Base-by-base conservation (phyloP, 2,329 filamentous ascomycete species). In the Phaeosphaeriaceae sp. region DNA sequence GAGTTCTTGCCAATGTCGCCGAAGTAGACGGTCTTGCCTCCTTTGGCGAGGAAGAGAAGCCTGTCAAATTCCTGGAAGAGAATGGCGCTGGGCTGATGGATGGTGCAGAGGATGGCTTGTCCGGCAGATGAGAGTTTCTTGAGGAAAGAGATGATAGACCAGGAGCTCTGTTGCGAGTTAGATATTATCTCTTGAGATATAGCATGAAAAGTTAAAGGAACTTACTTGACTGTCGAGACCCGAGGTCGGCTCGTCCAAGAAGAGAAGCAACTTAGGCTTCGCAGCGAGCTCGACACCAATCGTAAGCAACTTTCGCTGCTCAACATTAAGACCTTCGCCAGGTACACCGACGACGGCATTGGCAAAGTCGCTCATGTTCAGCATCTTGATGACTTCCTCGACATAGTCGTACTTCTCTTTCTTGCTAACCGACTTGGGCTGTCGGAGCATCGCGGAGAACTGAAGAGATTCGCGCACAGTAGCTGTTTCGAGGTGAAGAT, bases 251-350 rank as follows among this genome's bases (percentile, higher is more conserved):
- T 88, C 86, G 51, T 89, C 86, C 9, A 89, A 79, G 76, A 88
- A 89, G 1, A 89, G 81, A 0, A 89, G 76, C 0, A 89, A 80
- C 59, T 83, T 83, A 0, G 89, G 89, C 70, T 90, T 87, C 2
- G 89, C 89, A 7, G 88, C 89, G 15, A 91, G 79, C 70, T 92
- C 89, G 10, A 91, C 89, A 60, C 88, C 89, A 58, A 91, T 91
- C 0, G 89, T 91, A 9, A 91, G 79, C 49, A 88, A 82, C 76
- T 91, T 91, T 57, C 87, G 83, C 72, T 91, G 86, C 72, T 91
- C 88, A 5, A 91, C 88, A 11, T 87, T 88, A 15, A 91, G 79
- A 84, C 84, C 87, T 54, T 82, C 83, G 0, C 87, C 88, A 0
- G 86, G 85, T 0, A 85, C 80, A 60, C 88, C 88, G 25, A 90